Conservation (phyloP, 2,329 filamentous ascomycete species). For the Bipolaris cookei region DNA sequence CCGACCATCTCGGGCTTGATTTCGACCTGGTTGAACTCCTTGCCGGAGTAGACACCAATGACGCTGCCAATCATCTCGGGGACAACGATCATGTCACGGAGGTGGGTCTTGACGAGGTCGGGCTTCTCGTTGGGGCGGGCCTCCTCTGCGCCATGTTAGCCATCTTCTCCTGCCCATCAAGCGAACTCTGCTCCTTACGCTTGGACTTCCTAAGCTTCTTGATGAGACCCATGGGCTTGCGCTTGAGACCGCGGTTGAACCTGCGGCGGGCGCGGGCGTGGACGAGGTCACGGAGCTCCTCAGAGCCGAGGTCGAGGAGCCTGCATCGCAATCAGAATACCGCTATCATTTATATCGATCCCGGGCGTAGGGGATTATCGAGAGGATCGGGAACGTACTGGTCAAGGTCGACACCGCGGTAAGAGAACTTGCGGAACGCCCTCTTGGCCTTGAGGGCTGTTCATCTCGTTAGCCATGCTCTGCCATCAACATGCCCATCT, state of each 20-base stretch:
- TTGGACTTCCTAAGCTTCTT: conserved; percentile 98
- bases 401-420: conserved; percentile 99
- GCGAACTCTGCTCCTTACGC: conserved; percentile 19
- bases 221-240: conserved; percentile 99
- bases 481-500: conserved; percentile 8
- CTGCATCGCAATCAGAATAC: conserved; percentile 57
- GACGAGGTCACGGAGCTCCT: conserved; percentile 98
- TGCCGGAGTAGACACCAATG: conserved; percentile 99
- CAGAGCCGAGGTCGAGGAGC: conserved; percentile 97
- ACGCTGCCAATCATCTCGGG: conserved; percentile 99
- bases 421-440: conserved; percentile 99
- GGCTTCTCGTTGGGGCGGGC: conserved; percentile 94
- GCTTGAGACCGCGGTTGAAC: conserved; percentile 99
- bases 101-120: conserved; percentile 98
- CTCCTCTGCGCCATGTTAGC: conserved; percentile 30
- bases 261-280: conserved; percentile 97
- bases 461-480: conserved; percentile 35
- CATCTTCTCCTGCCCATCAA: background rate
- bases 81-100: conserved; percentile 99
- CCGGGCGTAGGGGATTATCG: conserved; percentile 4
- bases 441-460: conserved; percentile 98
- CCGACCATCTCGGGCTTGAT: conserved; percentile 99
- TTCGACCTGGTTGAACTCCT: conserved; percentile 99
- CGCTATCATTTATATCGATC: conserved; percentile 3
- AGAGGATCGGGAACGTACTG: conserved; percentile 70